A percentile compares a stretch with the other conserved stretches of the same genome.
Conservation (phyloP, 2,329 filamentous ascomycete species). For the Exophiala mesophila region DNA sequence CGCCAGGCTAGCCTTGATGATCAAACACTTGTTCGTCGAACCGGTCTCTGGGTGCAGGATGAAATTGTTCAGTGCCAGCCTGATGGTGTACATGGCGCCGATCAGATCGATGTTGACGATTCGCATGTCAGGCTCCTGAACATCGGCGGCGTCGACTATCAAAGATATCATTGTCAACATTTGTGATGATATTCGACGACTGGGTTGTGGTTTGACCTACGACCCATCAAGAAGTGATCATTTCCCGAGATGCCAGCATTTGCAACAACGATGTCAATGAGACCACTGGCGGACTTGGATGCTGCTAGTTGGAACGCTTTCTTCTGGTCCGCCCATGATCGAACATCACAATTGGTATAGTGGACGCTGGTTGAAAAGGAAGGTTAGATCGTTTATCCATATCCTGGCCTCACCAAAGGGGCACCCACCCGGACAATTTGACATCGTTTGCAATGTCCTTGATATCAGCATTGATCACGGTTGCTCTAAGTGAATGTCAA, state of each 20-base stretch:
- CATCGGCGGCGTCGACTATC: neutral
- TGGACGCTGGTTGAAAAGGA: neutral
- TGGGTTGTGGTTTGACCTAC: neutral
- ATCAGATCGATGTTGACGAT: neutral
- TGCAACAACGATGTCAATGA: neutral
- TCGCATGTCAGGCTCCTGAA: neutral
- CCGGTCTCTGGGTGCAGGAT: neutral
- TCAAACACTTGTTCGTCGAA: neutral
- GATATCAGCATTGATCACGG: neutral
- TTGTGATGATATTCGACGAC: too few species aligned
- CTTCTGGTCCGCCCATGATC: conserved; percentile 1
- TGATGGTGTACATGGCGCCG: neutral
- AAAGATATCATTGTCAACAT: too few species aligned
- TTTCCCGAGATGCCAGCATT: neutral
- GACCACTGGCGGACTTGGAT: neutral
- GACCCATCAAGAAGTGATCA: neutral
- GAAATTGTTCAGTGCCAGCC: conserved; percentile 1
- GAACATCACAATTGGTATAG: neutral
- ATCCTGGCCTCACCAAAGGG: neutral
- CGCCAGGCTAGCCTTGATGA: neutral
- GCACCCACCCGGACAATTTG: neutral
- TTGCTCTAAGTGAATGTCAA: neutral
- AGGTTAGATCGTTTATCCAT: too few species aligned
- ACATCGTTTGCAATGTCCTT: neutral
- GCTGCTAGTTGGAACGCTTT: neutral